phyloP scores from a whole-genome alignment of 1,284 basidiomycete genomes.

The Ustilago lituana region DNA sequence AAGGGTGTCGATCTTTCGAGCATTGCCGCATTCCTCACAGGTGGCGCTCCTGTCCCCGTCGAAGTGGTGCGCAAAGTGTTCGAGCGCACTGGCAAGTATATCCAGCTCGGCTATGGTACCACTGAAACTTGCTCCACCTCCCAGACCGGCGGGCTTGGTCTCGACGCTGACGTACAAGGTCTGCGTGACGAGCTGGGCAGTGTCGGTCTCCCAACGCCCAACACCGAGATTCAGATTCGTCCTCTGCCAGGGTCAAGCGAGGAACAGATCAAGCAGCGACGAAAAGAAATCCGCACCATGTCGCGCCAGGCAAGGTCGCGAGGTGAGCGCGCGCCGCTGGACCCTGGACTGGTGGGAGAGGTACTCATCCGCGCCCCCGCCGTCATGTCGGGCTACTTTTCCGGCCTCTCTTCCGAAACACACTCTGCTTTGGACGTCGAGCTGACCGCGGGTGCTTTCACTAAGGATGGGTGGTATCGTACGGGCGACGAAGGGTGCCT shows the following conservation, averaged over 20 bases:
- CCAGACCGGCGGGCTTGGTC: constrained; percentile 26
- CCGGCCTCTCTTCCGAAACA: constrained; percentile 47
- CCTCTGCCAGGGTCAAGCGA: constrained; percentile 25
- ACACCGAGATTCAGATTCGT: constrained; percentile 40
- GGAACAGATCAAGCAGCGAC: constrained; percentile 28
- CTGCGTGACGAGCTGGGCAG: constrained; percentile 49
- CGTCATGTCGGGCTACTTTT: constrained; percentile 57
- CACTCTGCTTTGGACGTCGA: constrained; percentile 44
- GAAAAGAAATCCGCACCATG: constrained; percentile 25
- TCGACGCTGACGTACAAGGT: constrained; percentile 27
- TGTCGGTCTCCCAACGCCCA: constrained; percentile 25
- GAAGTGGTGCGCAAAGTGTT: constrained; percentile 67
- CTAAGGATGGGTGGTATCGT: constrained; percentile 51
- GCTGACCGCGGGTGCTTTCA: constrained; percentile 38
- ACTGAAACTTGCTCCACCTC: constrained; percentile 50
- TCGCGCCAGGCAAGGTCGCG: constrained; percentile 28
- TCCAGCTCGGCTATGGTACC: constrained; percentile 62
- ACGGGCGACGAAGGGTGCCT: constrained; percentile 57
- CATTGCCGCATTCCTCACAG: constrained; percentile 65
- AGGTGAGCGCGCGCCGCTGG: constrained; percentile 36
- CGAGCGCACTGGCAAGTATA: constrained; percentile 65
- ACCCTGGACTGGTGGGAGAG: constrained; percentile 50
- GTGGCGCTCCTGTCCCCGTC: constrained; percentile 67
- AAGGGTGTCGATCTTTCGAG: constrained; percentile 64
- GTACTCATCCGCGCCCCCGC: constrained; percentile 42